Evolutionary conservation across 345 rosid genomes (phyloP).

Genomic region (Isatis tinctoria): DNA sequence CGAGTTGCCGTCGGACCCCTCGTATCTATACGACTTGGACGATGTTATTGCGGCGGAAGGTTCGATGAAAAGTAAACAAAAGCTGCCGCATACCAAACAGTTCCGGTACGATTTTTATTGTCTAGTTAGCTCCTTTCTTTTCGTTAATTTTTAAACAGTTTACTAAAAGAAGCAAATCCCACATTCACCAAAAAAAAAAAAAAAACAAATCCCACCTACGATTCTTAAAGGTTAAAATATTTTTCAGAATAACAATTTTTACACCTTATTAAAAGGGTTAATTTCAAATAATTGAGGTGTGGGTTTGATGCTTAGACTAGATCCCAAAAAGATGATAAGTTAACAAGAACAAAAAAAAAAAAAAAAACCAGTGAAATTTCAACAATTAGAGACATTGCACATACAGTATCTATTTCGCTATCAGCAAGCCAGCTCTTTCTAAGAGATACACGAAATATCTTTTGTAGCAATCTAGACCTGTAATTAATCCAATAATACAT

Average conservation of each 20-base stretch:
- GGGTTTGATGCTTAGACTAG: conserved; percentile 9
- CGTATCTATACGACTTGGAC: conserved; percentile 49
- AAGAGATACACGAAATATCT: not conserved
- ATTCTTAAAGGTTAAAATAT: not conserved
- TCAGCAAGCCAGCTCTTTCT: not conserved
- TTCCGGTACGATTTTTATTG: conserved; percentile 50
- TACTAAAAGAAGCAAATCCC: no score
- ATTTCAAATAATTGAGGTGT: conserved; percentile 18
- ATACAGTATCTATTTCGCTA: not conserved
- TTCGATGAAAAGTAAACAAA: conserved; percentile 59
- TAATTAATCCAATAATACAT: not conserved
- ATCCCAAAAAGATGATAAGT: not conserved
- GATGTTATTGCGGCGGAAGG: conserved; percentile 43
- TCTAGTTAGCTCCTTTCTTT: not conserved
- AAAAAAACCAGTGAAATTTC: not conserved
- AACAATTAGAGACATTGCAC: not conserved
- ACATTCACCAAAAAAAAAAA: no score
- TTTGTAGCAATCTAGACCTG: not conserved
- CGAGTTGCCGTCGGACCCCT: conserved; percentile 58
- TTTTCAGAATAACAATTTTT: not conserved
- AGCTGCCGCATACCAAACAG: conserved; percentile 65
- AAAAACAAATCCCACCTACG: conserved; percentile 10
- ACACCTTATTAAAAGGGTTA: not conserved
- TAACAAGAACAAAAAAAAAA: not conserved
- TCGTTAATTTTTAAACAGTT: not conserved